Evolutionary conservation across 768 basidiomycete genomes (phyloP).

Genomic region (Rhodotorula kratochvilovae): DNA sequence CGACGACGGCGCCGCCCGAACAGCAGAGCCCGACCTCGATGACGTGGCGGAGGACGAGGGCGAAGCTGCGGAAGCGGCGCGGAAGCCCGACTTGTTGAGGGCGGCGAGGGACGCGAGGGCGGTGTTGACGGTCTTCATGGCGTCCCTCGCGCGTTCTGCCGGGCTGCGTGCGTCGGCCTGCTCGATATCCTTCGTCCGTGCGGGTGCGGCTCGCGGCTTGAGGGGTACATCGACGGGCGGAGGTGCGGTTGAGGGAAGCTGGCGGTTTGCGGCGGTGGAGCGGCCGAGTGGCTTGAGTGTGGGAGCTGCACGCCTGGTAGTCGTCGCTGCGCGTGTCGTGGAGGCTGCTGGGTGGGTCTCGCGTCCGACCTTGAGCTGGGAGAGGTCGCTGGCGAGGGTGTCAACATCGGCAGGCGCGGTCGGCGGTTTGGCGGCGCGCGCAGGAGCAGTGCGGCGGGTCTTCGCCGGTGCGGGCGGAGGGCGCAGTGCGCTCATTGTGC

Average conservation of each 20-base stretch:
- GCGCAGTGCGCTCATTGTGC: neutral
- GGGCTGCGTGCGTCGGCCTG: neutral
- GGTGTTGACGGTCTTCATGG: slow-evolving; percentile 19
- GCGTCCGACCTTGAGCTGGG: neutral
- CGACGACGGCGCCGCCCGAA: slow-evolving; percentile 45
- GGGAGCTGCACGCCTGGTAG: neutral
- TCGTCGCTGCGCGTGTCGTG: neutral
- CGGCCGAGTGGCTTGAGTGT: neutral
- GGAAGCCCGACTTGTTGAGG: slow-evolving; percentile 25
- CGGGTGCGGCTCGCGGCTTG: neutral
- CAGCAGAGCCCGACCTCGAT: slow-evolving; percentile 38
- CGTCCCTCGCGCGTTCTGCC: slow-evolving; percentile 21
- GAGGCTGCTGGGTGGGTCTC: neutral
- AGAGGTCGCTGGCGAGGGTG: slow-evolving; percentile 5
- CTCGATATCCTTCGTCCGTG: neutral
- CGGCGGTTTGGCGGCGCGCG: neutral
- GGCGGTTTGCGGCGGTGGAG: neutral
- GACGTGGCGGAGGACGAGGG: neutral
- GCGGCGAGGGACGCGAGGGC: slow-evolving; percentile 12
- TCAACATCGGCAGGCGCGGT: neutral
- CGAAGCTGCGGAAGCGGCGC: neutral
- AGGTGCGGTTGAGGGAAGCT: neutral
- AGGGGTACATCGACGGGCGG: neutral
- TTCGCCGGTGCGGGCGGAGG: neutral
- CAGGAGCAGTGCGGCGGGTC: neutral